A percentile compares a stretch with the other conserved stretches of the same genome.
Evolutionary conservation across 768 basidiomycete species (phyloP).

Genomic region (Tubosaeta brunneosetosa): DNA sequence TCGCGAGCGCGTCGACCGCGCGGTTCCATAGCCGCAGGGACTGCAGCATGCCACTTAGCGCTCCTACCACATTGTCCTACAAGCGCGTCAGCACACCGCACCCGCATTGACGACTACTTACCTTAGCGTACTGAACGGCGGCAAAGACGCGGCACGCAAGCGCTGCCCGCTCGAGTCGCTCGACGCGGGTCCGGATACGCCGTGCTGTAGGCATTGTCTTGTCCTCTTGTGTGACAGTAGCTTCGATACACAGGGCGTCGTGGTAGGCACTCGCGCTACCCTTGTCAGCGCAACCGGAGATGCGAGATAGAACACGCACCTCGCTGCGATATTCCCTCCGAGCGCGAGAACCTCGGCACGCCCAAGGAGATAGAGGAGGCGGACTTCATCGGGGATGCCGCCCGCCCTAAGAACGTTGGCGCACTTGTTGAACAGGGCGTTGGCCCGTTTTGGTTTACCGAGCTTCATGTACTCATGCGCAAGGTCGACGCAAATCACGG

Average conservation of each 20-base stretch:
- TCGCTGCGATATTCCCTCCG: conserved; percentile 52
- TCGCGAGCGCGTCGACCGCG: conserved; percentile 62
- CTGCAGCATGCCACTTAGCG: conserved; percentile 58
- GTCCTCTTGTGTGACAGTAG: conserved; percentile 38
- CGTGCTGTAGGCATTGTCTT: conserved; percentile 48
- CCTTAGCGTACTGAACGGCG: conserved; percentile 63
- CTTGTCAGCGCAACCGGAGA: background rate
- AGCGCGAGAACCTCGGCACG: conserved; percentile 63
- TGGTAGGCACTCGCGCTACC: conserved; percentile 49
- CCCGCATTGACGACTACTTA: conserved; percentile 20
- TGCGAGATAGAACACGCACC: conserved; percentile 37
- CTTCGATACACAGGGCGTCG: conserved; percentile 53
- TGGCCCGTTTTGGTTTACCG: conserved; percentile 69
- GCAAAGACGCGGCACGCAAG: conserved; percentile 68
- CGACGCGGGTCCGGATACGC: conserved; percentile 56
- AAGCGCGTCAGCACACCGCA: background rate
- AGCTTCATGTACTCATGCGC: conserved; percentile 77
- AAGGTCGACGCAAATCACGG: conserved; percentile 61
- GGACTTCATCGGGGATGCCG: conserved; percentile 47
- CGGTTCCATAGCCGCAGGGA: conserved; percentile 78
- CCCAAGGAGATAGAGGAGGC: conserved; percentile 53
- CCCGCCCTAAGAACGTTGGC: conserved; percentile 42
- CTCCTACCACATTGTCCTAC: conserved; percentile 58
- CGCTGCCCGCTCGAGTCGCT: conserved; percentile 63
- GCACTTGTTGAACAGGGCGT: conserved; percentile 56